Evolutionary conservation across 1,139 yeast genomes (phyloP), one percentile per base, ranked within the genome.

Genomic region (Pichia sp.): DNA sequence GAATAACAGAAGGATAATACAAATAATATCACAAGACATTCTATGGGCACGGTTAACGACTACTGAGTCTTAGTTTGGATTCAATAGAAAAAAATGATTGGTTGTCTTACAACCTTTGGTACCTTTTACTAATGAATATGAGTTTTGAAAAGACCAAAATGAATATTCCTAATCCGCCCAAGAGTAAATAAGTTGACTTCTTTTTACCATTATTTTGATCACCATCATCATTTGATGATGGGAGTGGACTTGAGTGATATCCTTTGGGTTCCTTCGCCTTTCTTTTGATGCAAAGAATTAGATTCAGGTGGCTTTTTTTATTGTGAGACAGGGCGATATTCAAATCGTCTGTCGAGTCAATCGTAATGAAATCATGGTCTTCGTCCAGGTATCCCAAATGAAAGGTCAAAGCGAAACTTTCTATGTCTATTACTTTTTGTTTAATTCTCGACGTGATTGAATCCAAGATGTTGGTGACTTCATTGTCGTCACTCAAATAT

Each of bases 301-400:
- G 48, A 8, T 50, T 55, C 20, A 58, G 17, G 24, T 47, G 55
- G 8, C 34, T 46, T 2, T 43, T 38, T 12, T 27, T 29, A 17
- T 42, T 45, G 2, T 38, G 10, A 3, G n/a, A 49, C 8, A 71
- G 57, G 2, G 72, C 71, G 40, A 65, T 64, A 36, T 66, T 65
- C 49, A 73, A 57, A 55, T 72, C 75, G 17, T 64, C 67, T 38
- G 66, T 70, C 45, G 65, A 66, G 12, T 61, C 64, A 10, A 73
- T 62, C 0, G 64, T 49, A 4, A 71, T 61, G 51, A 66, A 48
- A 53, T 73, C 74, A 1, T 64, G 65, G 24, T 71, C 73, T 24
- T 67, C 69, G 49, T 72, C 75, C n/a, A 64, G 58, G 53, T 72
- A 72, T 40, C 71, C 65, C 10, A 73, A 50, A 29, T 68, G 69